phyloP scores from a whole-genome alignment of 2,329 filamentous ascomycete genomes.

The Stagonosporopsis cucurbitacearum region DNA sequence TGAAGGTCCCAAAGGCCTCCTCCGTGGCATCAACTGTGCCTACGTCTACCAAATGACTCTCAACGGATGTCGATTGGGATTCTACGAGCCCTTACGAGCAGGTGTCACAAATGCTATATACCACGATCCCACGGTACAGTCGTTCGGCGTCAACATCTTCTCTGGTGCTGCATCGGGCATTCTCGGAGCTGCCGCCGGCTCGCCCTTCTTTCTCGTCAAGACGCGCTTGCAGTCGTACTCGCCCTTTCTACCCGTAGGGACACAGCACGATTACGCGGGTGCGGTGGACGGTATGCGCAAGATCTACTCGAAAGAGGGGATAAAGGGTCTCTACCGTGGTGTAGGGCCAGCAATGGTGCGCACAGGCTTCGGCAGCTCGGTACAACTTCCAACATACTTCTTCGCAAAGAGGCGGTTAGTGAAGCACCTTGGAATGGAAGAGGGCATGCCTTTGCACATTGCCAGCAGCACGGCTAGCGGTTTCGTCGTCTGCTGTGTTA shows the following conservation, averaged over 20 bases:
- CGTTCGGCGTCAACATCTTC: constrained; percentile 89
- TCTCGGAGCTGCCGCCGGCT: constrained; percentile 89
- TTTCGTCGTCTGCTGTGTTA: constrained; percentile 95
- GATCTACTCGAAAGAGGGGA: constrained; percentile 79
- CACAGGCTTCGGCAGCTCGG: constrained; percentile 93
- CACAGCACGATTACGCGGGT: constrained; percentile 92
- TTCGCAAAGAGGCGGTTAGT: constrained; percentile 89
- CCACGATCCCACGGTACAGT: constrained; percentile 77
- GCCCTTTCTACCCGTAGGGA: constrained; percentile 89
- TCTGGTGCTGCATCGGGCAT: constrained; percentile 88
- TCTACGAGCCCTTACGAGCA: constrained; percentile 93
- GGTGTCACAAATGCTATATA: constrained; percentile 73
- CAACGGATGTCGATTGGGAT: constrained; percentile 94
- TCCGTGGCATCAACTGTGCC: constrained; percentile 89
- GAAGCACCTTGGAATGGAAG: constrained; percentile 84
- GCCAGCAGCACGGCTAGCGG: constrained; percentile 88
- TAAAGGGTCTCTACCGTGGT: constrained; percentile 84
- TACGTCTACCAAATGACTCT: constrained; percentile 96
- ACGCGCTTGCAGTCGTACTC: constrained; percentile 94
- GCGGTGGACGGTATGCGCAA: constrained; percentile 81
- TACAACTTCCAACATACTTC: constrained; percentile 97
- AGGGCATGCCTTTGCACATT: constrained; percentile 87
- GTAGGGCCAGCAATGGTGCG: constrained; percentile 93
- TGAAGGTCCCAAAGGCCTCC: constrained; percentile 83
- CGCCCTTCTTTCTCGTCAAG: constrained; percentile 97